Evolutionary conservation across 768 basidiomycete genomes (phyloP), one percentile per base, ranked within the genome.

Genomic region (Butyriboletus loyo): DNA sequence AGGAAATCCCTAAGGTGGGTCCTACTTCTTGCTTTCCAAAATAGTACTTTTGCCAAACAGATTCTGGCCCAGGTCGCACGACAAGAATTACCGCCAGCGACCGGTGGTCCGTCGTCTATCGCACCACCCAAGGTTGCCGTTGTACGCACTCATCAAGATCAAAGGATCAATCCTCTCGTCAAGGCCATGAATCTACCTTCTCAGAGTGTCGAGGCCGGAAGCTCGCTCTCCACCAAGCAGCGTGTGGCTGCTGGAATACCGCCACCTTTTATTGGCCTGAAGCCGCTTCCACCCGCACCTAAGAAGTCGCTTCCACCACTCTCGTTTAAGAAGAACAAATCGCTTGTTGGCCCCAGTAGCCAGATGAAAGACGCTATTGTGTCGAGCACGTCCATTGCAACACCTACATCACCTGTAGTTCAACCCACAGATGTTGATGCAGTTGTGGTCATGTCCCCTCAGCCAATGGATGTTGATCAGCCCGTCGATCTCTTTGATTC

Each of bases 181-280:
- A 72, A 73, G 49, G 15, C 67, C 9, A 61, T 72, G 32, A 47
- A 41, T 47, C 34, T 70, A 31, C 52, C 67, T 1, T 41, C 65
- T 30, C 22, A 51, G 28, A 66, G 55, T 21, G 56, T 65, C 27
- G 67, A 57, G 37, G 58, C 57, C 39, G 67, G 66, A 31, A 75
- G 71, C 52, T 72, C 73, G 10, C 71, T 83, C 27, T 69, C 74
- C 32, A 83, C 80, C 2, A 83, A 83, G 59, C 76, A 80, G 46
- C 73, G 79, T 7, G 60, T 83, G 6, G 70, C 73, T 24, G 71
- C 73, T 38, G 71, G 68, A 10, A 75, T 77, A 14, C 62, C 74
- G 22, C 68, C 63, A 9, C 73, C 71, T 21, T 57, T 40, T 22
- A 44, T 64, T 13, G 56, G 56, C 3, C 74, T 79, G 0, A 81